phyloP scores from a whole-genome alignment of 129 eudicot species.

The Smallanthus sonchifolius region DNA sequence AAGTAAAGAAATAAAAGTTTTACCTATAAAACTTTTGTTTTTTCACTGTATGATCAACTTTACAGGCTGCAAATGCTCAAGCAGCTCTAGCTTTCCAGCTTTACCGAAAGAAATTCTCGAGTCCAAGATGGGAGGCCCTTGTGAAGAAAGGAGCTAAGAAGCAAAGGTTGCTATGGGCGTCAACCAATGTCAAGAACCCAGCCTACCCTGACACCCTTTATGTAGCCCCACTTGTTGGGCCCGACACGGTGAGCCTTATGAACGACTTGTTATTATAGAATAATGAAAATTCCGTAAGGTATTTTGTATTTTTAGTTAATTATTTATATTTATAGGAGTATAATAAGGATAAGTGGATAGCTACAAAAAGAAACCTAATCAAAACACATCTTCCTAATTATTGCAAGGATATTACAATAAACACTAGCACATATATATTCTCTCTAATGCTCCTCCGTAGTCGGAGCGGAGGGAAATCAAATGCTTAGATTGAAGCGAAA shows the following conservation, averaged over 20 bases:
- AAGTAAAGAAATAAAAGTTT: neutral
- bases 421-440: too few relatives aligned
- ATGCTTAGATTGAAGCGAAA: too few relatives aligned
- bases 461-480: too few relatives aligned
- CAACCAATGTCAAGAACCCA: constrained; percentile 98
- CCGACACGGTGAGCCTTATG: constrained; percentile 69
- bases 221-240: constrained; percentile 96
- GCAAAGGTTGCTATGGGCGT: constrained; percentile 97
- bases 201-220: constrained; percentile 95
- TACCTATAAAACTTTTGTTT: neutral
- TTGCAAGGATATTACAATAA: too few relatives aligned
- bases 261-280: too few relatives aligned
- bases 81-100: constrained; percentile 95
- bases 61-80: constrained; percentile 98
- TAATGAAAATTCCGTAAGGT: too few relatives aligned
- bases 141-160: constrained; percentile 99
- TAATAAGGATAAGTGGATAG: too few relatives aligned
- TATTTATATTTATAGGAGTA: too few relatives aligned
- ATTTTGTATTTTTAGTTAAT: too few relatives aligned
- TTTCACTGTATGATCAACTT: neutral
- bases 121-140: constrained; percentile 99
- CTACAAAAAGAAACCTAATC: too few relatives aligned
- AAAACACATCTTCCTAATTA: too few relatives aligned
- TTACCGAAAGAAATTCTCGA: constrained; percentile 95
- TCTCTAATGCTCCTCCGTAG: too few relatives aligned